phyloP scores from a whole-genome alignment of 768 basidiomycete genomes.

The Tulasnella sp. region DNA sequence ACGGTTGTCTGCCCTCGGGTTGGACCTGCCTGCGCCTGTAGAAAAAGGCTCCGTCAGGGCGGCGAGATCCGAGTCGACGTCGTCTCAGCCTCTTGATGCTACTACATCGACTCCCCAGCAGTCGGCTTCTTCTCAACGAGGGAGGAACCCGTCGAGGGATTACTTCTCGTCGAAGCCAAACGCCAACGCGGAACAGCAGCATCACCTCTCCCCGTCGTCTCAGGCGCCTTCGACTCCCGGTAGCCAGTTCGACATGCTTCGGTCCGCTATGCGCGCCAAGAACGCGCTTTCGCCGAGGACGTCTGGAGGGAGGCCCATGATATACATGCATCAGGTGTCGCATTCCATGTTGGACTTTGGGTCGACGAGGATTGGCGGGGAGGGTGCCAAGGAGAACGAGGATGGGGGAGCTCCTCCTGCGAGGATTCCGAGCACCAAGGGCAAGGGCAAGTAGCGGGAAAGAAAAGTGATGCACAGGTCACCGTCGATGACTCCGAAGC shows the following conservation, averaged over 20 bases:
- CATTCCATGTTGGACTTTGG: constrained; percentile 12
- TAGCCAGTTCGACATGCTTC: not conserved
- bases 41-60: not conserved
- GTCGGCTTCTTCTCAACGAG: not conserved
- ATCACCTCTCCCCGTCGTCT: not conserved
- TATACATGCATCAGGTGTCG: not conserved
- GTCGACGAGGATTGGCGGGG: not conserved
- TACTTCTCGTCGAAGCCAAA: not conserved
- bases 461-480: not conserved
- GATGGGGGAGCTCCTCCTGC: not conserved
- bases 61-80: not conserved
- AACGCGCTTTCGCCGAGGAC: not conserved
- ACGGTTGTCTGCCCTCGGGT: not conserved
- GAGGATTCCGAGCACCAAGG: not conserved
- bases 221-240: not conserved
- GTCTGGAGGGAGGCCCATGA: not conserved
- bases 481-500: not conserved
- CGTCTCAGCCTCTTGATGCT: not conserved
- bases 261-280: not conserved
- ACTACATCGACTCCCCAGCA: not conserved
- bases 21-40: not conserved
- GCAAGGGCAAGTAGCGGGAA: constrained; percentile 3
- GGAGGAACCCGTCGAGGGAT: not conserved
- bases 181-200: not conserved
- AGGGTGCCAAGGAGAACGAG: not conserved